These are phyloP conservation scores for Backusella luteola DNA, from an alignment of 192 early-diverging fungal genomes.

Conservation along the genomic window DNA sequence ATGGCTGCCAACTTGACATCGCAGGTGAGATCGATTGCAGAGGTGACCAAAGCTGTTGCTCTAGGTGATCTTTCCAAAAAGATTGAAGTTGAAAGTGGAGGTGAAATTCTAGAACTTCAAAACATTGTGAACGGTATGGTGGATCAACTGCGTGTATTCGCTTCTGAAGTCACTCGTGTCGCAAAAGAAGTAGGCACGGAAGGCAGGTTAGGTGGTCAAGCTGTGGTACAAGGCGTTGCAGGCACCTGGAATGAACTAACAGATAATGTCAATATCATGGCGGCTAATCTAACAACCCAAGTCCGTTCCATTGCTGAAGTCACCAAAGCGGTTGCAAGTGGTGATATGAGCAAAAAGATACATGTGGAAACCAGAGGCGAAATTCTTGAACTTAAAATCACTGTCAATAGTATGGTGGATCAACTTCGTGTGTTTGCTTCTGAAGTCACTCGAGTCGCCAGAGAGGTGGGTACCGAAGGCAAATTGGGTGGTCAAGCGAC, in stretches of 20 bases:
- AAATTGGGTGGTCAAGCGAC: constrained; percentile 53
- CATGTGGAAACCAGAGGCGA: constrained; percentile 57
- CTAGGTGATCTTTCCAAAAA: constrained; percentile 56
- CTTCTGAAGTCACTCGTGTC: constrained; percentile 68
- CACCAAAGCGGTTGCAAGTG: constrained; percentile 67
- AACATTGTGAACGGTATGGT: constrained; percentile 67
- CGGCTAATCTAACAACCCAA: constrained; percentile 62
- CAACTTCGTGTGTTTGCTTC: constrained; percentile 60
- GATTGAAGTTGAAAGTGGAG: constrained; percentile 45
- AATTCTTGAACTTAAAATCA: constrained; percentile 61
- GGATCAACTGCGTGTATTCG: constrained; percentile 63
- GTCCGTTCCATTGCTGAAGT: constrained; percentile 68
- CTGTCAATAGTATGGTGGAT: constrained; percentile 67
- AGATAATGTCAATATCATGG: constrained; percentile 76
- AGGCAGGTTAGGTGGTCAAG: constrained; percentile 69
- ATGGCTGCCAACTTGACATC: constrained; percentile 40
- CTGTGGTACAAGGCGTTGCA: constrained; percentile 56
- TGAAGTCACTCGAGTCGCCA: constrained; percentile 62
- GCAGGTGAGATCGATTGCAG: constrained; percentile 54
- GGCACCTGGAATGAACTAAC: constrained; percentile 76
- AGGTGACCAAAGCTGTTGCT: constrained; percentile 59
- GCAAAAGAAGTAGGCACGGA: constrained; percentile 70
- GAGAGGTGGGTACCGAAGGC: constrained; percentile 63
- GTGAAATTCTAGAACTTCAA: constrained; percentile 61
- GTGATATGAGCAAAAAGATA: constrained; percentile 62